These are phyloP conservation scores for Ramichloridium luteum DNA, from an alignment of 2,329 filamentous ascomycete species.

Conservation along the genomic window DNA sequence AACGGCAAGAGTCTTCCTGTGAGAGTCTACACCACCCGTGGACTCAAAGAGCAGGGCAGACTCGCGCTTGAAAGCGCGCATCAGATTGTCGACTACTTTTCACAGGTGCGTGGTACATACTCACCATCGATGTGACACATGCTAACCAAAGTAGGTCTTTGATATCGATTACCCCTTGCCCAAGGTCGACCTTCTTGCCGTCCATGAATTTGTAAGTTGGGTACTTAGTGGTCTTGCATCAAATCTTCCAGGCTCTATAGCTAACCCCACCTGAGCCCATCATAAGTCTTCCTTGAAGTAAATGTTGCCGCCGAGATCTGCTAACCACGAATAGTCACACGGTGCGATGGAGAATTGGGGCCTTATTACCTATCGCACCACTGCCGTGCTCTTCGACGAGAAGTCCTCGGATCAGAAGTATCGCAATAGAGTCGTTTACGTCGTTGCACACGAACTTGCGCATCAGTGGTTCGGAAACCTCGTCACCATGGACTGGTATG, in stretches of 20 bases:
- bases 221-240: neutral
- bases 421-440: conserved; percentile 89
- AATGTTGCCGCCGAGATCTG: too few relatives aligned
- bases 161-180: conserved; percentile 85
- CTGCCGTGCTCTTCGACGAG: conserved; percentile 91
- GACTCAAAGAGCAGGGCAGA: conserved; percentile 82
- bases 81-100: conserved; percentile 92
- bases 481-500: conserved; percentile 84
- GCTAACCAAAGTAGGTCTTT: conserved; percentile 46
- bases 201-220: conserved; percentile 74
- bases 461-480: conserved; percentile 96
- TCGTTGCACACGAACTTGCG: conserved; percentile 94
- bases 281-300: conserved; percentile 30
- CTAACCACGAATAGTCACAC: conserved; percentile 38
- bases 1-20: conserved; percentile 85
- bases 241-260: too few relatives aligned
- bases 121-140: neutral
- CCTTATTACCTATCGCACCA: conserved; percentile 82
- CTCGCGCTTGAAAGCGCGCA: conserved; percentile 86
- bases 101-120: conserved; percentile 41
- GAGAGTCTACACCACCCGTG: conserved; percentile 87
- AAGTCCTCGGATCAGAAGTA: conserved; percentile 79
- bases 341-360: conserved; percentile 96
- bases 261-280: conserved; percentile 28
- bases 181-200: conserved; percentile 80